phyloP scores from a whole-genome alignment of 2,329 filamentous ascomycete genomes.

The Bipolaris cookei region DNA sequence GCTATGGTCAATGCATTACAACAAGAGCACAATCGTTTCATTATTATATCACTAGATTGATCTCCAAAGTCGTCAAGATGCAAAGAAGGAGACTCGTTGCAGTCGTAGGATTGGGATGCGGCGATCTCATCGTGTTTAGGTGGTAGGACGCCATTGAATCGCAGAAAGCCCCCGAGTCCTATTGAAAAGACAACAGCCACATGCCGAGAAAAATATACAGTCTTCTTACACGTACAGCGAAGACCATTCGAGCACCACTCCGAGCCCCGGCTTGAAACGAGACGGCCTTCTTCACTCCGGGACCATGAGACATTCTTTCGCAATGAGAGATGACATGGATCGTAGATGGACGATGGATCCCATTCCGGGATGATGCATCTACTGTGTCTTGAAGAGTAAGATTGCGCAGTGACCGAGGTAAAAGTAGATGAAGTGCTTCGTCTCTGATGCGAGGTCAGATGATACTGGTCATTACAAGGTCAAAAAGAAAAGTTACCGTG shows the following conservation, averaged over 20 bases:
- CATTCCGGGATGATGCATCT: slow-evolving; percentile 22
- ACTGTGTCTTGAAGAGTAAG: slow-evolving; percentile 98
- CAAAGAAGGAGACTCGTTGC: slow-evolving; percentile 37
- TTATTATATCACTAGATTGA: slow-evolving; percentile 18
- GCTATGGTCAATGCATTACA: not conserved
- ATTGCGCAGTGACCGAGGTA: slow-evolving; percentile 99
- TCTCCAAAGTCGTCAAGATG: slow-evolving; percentile 22
- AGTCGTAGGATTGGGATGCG: slow-evolving; percentile 21
- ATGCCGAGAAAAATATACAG: not conserved
- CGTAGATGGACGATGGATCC: slow-evolving; percentile 7
- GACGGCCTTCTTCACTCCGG: slow-evolving; percentile 7
- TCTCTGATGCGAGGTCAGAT: slow-evolving; percentile 67
- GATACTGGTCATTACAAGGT: too few relatives aligned
- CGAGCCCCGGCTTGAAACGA: slow-evolving; percentile 14
- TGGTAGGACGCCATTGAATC: slow-evolving; percentile 1
- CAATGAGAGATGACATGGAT: slow-evolving; percentile 6
- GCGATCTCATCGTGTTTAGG: slow-evolving; percentile 1
- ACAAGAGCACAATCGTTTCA: slow-evolving; percentile 15
- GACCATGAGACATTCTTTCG: slow-evolving; percentile 1
- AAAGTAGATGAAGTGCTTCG: slow-evolving; percentile 99
- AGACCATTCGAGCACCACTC: not conserved
- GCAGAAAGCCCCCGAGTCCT: slow-evolving; percentile 12
- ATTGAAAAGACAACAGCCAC: not conserved
- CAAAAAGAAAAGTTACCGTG: slow-evolving; percentile 69
- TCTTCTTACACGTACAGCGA: not conserved